Evolutionary conservation across 108 stramenopile species (phyloP).

Genomic region (Epipyxis sp.): DNA sequence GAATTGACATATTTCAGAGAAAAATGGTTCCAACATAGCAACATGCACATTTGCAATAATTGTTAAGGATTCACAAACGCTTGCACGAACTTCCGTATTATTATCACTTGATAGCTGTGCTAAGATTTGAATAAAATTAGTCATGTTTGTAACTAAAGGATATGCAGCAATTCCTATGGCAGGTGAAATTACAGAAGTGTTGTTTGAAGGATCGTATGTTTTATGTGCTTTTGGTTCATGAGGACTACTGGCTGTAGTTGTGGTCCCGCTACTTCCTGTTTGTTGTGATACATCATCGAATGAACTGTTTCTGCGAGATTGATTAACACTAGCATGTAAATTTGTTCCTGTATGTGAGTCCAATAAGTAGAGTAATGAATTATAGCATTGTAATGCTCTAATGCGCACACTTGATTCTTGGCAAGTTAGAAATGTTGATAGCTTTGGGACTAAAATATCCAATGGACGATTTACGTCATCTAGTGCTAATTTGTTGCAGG

Average conservation of each 20-base stretch:
- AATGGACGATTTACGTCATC: not conserved
- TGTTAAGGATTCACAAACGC: not conserved
- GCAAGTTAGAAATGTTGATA: not conserved
- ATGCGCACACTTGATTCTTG: not conserved
- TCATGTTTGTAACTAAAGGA: not conserved
- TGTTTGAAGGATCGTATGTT: no score
- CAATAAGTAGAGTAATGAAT: conserved; percentile 3
- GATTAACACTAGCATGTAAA: no score
- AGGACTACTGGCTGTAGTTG: no score
- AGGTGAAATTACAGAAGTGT: no score
- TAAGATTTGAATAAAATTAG: not conserved
- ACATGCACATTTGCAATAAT: not conserved
- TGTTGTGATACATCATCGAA: no score
- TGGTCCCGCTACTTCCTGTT: no score
- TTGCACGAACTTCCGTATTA: not conserved
- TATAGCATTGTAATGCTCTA: not conserved
- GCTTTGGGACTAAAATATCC: not conserved
- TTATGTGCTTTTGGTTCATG: no score
- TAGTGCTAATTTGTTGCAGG: not conserved
- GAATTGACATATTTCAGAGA: not conserved
- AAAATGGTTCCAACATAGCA: not conserved
- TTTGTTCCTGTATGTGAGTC: no score
- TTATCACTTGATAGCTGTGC: not conserved
- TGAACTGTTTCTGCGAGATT: no score
- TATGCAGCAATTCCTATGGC: not conserved